A percentile compares a stretch with the other conserved stretches of the same genome.
Conservation (phyloP, 202 grass and related monocot species). For the Bolboschoenoplectus hybrid region DNA sequence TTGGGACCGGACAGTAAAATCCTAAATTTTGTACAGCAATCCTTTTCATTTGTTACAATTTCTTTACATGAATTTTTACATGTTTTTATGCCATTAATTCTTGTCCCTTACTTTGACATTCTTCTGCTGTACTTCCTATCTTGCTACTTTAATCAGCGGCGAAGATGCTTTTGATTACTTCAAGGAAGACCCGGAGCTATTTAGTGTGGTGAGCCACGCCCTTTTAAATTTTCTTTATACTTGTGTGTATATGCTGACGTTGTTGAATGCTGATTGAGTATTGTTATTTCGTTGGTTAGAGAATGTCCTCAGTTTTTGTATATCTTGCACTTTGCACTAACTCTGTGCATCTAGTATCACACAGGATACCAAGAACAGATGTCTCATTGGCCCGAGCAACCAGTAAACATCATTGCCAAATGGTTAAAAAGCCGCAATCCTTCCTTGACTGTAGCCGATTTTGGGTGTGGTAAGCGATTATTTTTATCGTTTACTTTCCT, state of each 20-base stretch:
- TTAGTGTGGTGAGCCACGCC: slow-evolving; percentile 70
- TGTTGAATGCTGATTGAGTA: not conserved
- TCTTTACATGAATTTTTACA: not conserved
- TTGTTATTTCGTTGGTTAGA: not conserved
- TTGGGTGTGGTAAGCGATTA: slow-evolving; percentile 82
- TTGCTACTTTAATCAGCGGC: slow-evolving; percentile 53
- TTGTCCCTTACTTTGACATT: not conserved
- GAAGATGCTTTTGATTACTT: slow-evolving; percentile 90
- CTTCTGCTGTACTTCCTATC: not conserved
- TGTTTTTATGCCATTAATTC: not conserved
- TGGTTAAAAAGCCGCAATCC: slow-evolving; percentile 74
- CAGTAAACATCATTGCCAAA: slow-evolving; percentile 80
- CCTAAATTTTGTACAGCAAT: not conserved
- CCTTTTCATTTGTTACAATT: not conserved
- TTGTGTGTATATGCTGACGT: not conserved
- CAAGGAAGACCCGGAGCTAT: slow-evolving; percentile 73
- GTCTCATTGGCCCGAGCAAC: slow-evolving; percentile 90
- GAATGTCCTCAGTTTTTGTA: not conserved
- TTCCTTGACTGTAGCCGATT: slow-evolving; percentile 89
- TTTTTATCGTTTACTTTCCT: slow-evolving; percentile 28
- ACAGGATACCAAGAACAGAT: slow-evolving; percentile 97
- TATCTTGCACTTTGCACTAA: slow-evolving; percentile 43
- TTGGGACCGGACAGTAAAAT: not conserved
- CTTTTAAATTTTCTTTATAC: slow-evolving; percentile 22
- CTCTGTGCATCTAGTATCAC: slow-evolving; percentile 78